These are phyloP conservation scores for Karstenula rhodostoma DNA, from an alignment of 2,329 filamentous ascomycete genomes.

Conservation along the genomic window DNA sequence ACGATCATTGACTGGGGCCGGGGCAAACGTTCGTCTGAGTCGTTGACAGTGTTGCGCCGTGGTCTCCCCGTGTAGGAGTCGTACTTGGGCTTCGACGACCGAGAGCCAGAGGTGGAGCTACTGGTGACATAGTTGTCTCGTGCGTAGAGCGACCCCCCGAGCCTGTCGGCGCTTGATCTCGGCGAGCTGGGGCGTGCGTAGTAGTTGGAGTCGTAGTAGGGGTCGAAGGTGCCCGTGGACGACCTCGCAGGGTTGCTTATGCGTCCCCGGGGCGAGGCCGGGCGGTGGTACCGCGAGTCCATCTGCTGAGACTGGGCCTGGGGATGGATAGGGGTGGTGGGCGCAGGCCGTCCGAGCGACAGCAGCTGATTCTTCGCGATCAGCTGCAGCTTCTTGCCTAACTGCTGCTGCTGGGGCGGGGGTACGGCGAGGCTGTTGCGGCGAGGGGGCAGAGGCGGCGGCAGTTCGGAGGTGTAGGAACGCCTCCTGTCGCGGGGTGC, in stretches of 20 bases:
- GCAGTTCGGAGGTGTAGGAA: constrained; percentile 29
- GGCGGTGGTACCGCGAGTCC: constrained; percentile 46
- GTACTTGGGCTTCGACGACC: constrained; percentile 44
- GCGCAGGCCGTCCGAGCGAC: constrained; percentile 13
- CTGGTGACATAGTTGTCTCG: constrained; percentile 28
- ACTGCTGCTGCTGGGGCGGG: constrained; percentile 32
- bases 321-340: constrained; percentile 15
- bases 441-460: constrained; percentile 37
- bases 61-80: constrained; percentile 57
- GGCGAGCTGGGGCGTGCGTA: constrained; percentile 44
- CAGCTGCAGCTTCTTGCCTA: constrained; percentile 9
- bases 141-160: constrained; percentile 35
- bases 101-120: constrained; percentile 39
- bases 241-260: constrained; percentile 43
- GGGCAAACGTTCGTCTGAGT: constrained; percentile 44
- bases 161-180: constrained; percentile 44
- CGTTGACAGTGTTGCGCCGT: constrained; percentile 54
- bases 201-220: constrained; percentile 43
- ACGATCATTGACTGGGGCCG: constrained; percentile 47
- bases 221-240: constrained; percentile 50
- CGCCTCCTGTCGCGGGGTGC: constrained; percentile 22
- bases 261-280: constrained; percentile 45
- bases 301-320: constrained; percentile 24
- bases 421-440: constrained; percentile 33
- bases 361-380: constrained; percentile 9